Evolutionary conservation across 352 stramenopile species (phyloP), one percentile per base, ranked within the genome.

Genomic region (Globisporangium carolinianum): DNA sequence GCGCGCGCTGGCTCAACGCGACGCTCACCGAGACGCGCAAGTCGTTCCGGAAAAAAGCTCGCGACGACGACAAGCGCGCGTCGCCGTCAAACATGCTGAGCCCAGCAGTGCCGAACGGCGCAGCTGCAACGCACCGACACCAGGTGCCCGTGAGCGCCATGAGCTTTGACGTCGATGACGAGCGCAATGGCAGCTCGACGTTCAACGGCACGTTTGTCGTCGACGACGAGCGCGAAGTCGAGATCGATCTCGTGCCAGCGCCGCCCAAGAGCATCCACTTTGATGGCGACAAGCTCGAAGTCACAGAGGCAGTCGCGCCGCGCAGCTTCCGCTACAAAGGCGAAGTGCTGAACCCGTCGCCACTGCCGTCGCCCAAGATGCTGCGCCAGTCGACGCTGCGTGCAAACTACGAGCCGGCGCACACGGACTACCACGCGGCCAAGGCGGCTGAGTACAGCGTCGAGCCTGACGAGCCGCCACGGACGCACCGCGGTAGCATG

Each of bases 201-300:
- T 68, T 66, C 39, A 67, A 76, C 18, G 69, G 78, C 14, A 84
- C 83, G 5, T 86, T 87, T 55, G 69, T 73, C 5, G 63, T 83
- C 12, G 72, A 83, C 32, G 67, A 76, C 3, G 77, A 83, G 24
- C 67, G 77, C 18, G 60, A 62, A 36, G 47, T 47, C 63, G 76
- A 61, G 59, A 59, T 18, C 58, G 74, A 57, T 18, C 53, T 42
- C 57, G 62, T 46, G 50, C 60, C 60, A 67, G 46, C 64, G n/a
- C 76, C 78, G 46, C 79, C 78, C 0, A 84, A 83, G 17, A 91
- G 82, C 53, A 85, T 88, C 60, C 88, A 87, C 54, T 90, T 84
- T 38, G 61, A 81, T 43, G 72, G 66, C n/a, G 74, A 75, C 12
- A 66, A 54, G 11, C 54, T 92, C 12, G 69, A 90, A 45, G 51